A percentile compares a stretch with the other conserved stretches of the same genome.
Evolutionary conservation across 1,139 yeast species (phyloP).

Genomic region (Pichia kudriavzevii): DNA sequence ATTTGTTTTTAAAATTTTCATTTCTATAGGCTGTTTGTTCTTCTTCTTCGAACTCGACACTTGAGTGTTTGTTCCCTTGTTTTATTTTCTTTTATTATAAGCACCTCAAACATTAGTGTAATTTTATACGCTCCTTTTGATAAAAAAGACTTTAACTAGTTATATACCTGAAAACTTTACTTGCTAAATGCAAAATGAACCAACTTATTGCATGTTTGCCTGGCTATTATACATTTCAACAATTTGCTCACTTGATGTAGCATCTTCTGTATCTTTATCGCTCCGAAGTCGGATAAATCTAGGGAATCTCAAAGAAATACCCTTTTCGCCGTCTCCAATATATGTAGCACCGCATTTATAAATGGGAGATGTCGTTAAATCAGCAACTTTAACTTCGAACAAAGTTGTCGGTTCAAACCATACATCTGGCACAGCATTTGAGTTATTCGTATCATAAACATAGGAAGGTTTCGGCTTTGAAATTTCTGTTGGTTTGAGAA

Average conservation of each 20-base stretch:
- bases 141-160: no score
- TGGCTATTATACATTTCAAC: conserved; percentile 83
- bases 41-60: no score
- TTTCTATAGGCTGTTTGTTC: no score
- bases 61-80: no score
- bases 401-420: conserved; percentile 90
- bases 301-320: conserved; percentile 87
- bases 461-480: conserved; percentile 61
- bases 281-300: conserved; percentile 79
- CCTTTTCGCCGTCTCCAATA: conserved; percentile 55
- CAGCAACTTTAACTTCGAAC: conserved; percentile 93
- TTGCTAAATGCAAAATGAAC: no score
- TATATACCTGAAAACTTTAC: no score
- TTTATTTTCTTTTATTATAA: no score
- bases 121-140: no score
- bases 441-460: conserved; percentile 54
- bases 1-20: no score
- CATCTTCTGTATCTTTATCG: conserved; percentile 83
- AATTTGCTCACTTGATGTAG: conserved; percentile 84
- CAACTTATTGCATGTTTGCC: conserved; percentile 30
- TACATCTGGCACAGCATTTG: conserved; percentile 76
- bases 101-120: no score
- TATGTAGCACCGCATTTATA: conserved; percentile 80
- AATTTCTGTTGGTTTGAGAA: conserved; percentile 63
- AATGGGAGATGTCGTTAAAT: conserved; percentile 82